Conservation (phyloP, 2,329 filamentous ascomycete genomes). For the Penicillium sp. region DNA sequence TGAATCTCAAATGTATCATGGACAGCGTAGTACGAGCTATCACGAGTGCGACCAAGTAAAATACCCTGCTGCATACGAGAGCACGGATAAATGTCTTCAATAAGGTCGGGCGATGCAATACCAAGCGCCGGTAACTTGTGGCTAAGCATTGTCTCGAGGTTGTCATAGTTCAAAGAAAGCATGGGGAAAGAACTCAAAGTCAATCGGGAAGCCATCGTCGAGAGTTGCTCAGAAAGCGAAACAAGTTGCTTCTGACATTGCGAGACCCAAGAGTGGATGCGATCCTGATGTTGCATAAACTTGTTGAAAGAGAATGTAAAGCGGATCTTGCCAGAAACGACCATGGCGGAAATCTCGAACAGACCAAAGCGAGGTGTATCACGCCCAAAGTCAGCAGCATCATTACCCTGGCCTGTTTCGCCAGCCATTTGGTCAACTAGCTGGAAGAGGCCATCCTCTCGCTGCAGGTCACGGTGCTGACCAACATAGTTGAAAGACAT, state of each 20-base stretch:
- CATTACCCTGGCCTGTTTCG: slow-evolving; percentile 46
- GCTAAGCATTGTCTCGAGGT: slow-evolving; percentile 38
- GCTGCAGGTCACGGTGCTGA: slow-evolving; percentile 45
- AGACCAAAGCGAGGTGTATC: slow-evolving; percentile 49
- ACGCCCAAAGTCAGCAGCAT: slow-evolving; percentile 47
- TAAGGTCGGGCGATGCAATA: slow-evolving; percentile 30
- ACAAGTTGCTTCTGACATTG: slow-evolving; percentile 37
- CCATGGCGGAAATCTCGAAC: slow-evolving; percentile 54
- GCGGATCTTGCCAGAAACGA: slow-evolving; percentile 47
- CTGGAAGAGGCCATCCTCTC: slow-evolving; percentile 46
- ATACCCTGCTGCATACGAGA: slow-evolving; percentile 41
- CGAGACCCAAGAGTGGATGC: slow-evolving; percentile 46
- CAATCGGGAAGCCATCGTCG: slow-evolving; percentile 21
- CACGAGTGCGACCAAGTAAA: slow-evolving; percentile 33
- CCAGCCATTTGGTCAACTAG: slow-evolving; percentile 48
- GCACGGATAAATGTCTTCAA: slow-evolving; percentile 47
- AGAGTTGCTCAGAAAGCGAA: slow-evolving; percentile 28
- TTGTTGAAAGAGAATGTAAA: slow-evolving; percentile 55
- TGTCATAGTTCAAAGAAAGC: slow-evolving; percentile 44
- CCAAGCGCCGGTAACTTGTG: slow-evolving; percentile 41
- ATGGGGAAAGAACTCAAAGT: slow-evolving; percentile 49
- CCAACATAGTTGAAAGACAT: slow-evolving; percentile 46
- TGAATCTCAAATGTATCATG: slow-evolving; percentile 39
- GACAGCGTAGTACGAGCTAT: slow-evolving; percentile 38
- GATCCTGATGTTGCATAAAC: slow-evolving; percentile 47